Base-by-base conservation (phyloP, 2,329 filamentous ascomycete genomes). In the Aspergillus arachidicola region DNA sequence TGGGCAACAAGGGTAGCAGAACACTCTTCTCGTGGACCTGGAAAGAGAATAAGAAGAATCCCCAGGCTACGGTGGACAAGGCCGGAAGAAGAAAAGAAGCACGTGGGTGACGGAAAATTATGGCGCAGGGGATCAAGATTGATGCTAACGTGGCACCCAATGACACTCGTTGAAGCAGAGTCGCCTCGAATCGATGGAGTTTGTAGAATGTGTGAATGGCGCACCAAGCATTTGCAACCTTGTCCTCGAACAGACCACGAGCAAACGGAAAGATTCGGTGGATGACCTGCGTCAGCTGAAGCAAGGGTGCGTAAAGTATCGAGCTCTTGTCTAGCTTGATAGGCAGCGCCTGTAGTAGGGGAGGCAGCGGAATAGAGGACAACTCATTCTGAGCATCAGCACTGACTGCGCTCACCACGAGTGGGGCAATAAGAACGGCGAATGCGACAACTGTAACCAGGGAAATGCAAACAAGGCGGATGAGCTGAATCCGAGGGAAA, bases 21-120 rank as follows among this genome's bases (percentile, higher is more conserved):
- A 97, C 93, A 68, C 94, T 97, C 85, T 99, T 99, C 81, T 99
- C 95, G 73, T 99, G 95, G 0, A 99, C 96, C 75, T 99, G 95
- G 76, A 96, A 99, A 71, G 93, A 96, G 81, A 96, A 98, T 19
- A 99, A 83, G 77, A 98, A 99, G 83, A 99, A 99, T 0, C 91
- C 94, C 95, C 95, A 99, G 2, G 94, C 91, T 0, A 92, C 93
- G 1, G 91, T 86, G 1, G 94, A 90, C 62, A 98, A 87, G 0
- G 92, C 92, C 41, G 92, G 85, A 1, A 93, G 93, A 16, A 98
- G 80, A 5, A 95, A 83, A 48, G 89, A 86, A 70, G 90, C 94
- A 55, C 87, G 86, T 0, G 95, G 95, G 57, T 89, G 89, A 60
- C 93, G 75, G 75, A 97, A 91, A 32, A 98, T 84, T 57, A 97